These are phyloP conservation scores for Akanthomyces muscarius DNA, from an alignment of 2,329 filamentous ascomycete species.

Conservation along the genomic window DNA sequence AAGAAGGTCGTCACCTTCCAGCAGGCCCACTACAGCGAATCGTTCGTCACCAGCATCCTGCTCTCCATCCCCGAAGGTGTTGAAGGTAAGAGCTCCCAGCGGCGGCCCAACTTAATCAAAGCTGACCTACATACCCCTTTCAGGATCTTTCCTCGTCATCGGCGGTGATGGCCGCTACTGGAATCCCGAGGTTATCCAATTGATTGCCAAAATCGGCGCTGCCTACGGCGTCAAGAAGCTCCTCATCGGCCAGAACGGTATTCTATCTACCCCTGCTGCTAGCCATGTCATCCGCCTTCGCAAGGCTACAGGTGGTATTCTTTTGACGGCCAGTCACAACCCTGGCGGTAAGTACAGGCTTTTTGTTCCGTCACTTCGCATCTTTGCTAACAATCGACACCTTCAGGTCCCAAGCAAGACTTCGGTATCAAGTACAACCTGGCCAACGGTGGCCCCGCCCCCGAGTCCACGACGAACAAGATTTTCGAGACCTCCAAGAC, in stretches of 20 bases:
- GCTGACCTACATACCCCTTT: constrained; percentile 21
- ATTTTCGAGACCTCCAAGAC: constrained; percentile 91
- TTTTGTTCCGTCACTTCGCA: not conserved
- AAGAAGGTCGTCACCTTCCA: constrained; percentile 99
- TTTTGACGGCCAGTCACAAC: constrained; percentile 97
- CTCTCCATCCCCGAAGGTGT: constrained; percentile 94
- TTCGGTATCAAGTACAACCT: constrained; percentile 99
- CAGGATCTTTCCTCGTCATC: constrained; percentile 82
- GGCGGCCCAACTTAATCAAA: constrained; percentile 1
- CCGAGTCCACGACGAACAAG: constrained; percentile 96
- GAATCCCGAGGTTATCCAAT: constrained; percentile 93
- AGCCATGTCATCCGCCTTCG: constrained; percentile 94
- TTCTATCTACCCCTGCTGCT: constrained; percentile 92
- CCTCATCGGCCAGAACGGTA: constrained; percentile 90
- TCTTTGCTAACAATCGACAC: constrained; percentile 13
- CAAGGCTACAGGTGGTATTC: constrained; percentile 92
- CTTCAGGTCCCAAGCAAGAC: constrained; percentile 78
- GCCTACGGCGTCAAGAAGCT: constrained; percentile 99
- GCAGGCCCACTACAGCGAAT: constrained; percentile 89
- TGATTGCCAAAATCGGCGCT: constrained; percentile 95
- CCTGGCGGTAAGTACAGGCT: constrained; percentile 70
- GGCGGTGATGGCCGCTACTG: constrained; percentile 95
- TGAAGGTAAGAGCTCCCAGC: constrained; percentile 51
- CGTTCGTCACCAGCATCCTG: constrained; percentile 90
- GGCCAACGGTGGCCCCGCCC: constrained; percentile 89